phyloP scores from a whole-genome alignment of 805 yeast genomes.

The Pichia deserticola region DNA sequence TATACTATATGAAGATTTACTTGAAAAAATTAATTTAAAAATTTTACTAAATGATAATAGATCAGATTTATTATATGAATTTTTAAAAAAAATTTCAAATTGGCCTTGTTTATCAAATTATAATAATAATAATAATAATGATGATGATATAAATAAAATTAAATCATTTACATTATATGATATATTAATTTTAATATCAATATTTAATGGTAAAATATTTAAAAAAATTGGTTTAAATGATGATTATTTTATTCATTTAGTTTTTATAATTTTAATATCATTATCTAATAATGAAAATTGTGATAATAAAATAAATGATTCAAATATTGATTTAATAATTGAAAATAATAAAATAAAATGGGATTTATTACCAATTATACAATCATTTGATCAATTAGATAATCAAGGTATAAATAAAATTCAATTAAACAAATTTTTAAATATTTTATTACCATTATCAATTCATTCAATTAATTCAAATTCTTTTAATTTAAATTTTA shows the following conservation, averaged over 20 bases:
- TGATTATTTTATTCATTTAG: neutral
- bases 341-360: slow-evolving; percentile 21
- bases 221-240: neutral
- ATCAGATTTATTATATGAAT: slow-evolving; percentile 2
- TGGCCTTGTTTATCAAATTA: slow-evolving; percentile 9
- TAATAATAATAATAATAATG: too few species aligned
- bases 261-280: neutral
- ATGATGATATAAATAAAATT: neutral
- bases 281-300: neutral
- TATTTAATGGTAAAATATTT: slow-evolving; percentile 3
- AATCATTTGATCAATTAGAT: slow-evolving; percentile 31
- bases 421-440: neutral
- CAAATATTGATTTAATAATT: slow-evolving; percentile 18
- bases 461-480: neutral
- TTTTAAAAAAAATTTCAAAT: slow-evolving; percentile 4
- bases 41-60: slow-evolving; percentile 13
- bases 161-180: slow-evolving; percentile 4
- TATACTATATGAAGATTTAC: neutral
- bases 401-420: neutral
- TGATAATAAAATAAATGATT: neutral
- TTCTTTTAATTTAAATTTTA: slow-evolving; percentile 6
- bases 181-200: neutral
- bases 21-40: neutral
- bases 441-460: slow-evolving; percentile 9
- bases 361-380: slow-evolving; percentile 30